A percentile compares a stretch with the other conserved stretches of the same genome.
phyloP scores from a whole-genome alignment of 345 rosid species.

The Linum tenue region DNA sequence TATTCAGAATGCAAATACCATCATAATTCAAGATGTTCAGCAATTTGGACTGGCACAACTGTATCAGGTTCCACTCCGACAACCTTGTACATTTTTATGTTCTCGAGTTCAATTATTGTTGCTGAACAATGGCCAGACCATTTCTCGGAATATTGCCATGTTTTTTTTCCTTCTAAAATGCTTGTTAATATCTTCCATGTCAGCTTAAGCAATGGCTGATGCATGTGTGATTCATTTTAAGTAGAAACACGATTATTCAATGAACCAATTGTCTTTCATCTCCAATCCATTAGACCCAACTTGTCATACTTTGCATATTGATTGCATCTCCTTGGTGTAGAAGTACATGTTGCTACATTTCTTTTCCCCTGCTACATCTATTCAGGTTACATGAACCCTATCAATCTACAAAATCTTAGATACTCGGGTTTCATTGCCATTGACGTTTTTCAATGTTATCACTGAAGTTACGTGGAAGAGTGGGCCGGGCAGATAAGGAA shows the following conservation, averaged over 20 bases:
- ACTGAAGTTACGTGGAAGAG: conserved; percentile 90
- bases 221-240: too few species aligned
- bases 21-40: conserved; percentile 91
- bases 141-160: too few species aligned
- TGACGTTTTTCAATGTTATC: conserved; percentile 8
- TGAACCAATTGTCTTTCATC: too few species aligned
- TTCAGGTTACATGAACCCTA: not conserved
- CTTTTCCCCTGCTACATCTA: too few species aligned
- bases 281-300: too few species aligned
- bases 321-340: too few species aligned
- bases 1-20: conserved; percentile 93
- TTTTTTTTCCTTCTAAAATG: too few species aligned
- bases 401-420: not conserved
- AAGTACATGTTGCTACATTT: not conserved
- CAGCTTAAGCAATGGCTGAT: too few species aligned
- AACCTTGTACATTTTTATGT: conserved; percentile 5
- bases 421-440: not conserved
- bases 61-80: conserved; percentile 57
- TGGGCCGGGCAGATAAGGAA: conserved; percentile 93
- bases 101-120: not conserved
- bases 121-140: too few species aligned
- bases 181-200: too few species aligned
- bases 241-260: too few species aligned
- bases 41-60: conserved; percentile 90
- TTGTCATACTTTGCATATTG: too few species aligned